phyloP scores from a whole-genome alignment of 495 filamentous ascomycete species.

The Neurospora hispaniola region DNA sequence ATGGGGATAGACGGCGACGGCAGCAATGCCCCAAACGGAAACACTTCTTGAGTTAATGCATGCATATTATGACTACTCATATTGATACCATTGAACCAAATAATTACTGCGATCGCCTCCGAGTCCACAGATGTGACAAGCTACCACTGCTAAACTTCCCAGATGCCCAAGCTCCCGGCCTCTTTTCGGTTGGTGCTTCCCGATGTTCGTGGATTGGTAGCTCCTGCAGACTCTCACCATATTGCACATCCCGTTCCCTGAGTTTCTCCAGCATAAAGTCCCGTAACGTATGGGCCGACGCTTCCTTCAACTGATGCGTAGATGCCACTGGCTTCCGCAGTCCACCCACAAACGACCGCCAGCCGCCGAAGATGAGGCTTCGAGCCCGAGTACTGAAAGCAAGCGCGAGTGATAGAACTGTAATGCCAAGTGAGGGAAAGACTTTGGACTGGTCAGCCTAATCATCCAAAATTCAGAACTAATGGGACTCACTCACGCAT shows the following conservation, averaged over 20 bases:
- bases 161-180: neutral
- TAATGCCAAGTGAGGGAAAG: constrained; percentile 12
- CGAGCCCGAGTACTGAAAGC: constrained; percentile 17
- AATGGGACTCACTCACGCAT: constrained; percentile 18
- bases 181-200: neutral
- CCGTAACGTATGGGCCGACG: constrained; percentile 11
- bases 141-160: neutral
- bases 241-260: constrained; percentile 12
- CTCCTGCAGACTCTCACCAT: neutral
- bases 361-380: constrained; percentile 7
- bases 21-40: neutral
- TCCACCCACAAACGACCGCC: constrained; percentile 1
- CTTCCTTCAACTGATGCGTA: constrained; percentile 3
- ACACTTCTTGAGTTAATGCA: neutral
- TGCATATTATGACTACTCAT: neutral
- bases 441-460: constrained; percentile 3
- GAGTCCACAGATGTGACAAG: neutral
- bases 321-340: neutral
- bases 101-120: neutral
- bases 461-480: neutral
- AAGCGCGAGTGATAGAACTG: constrained; percentile 9
- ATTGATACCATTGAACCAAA: neutral
- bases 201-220: constrained; percentile 8
- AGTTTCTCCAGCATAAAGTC: constrained; percentile 19
- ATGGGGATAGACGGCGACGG: neutral